A percentile compares a stretch with the other conserved stretches of the same genome.
These are phyloP conservation scores for Tetrahymena elliotti DNA, from an alignment of 73 alveolate species.

Conservation along the genomic window DNA sequence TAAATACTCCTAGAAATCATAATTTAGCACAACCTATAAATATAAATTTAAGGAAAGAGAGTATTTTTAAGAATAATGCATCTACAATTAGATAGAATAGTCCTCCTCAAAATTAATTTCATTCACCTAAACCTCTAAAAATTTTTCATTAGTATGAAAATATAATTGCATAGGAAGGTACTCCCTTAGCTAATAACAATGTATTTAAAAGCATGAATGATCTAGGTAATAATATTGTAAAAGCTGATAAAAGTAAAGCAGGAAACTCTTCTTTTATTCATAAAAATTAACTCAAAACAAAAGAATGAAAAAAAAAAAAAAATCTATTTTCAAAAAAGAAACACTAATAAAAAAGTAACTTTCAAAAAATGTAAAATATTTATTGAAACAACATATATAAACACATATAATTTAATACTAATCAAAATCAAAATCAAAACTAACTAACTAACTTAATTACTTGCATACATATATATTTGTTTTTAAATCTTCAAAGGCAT, in stretches of 20 bases:
- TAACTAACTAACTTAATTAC: no score
- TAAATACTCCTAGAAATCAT: neutral
- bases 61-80: neutral
- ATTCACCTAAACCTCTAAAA: neutral
- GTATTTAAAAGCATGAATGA: neutral
- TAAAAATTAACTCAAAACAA: neutral
- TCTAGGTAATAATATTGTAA: neutral
- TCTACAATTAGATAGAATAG: neutral
- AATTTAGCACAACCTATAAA: neutral
- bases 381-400: no score
- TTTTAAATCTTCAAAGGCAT: no score
- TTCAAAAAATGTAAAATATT: neutral
- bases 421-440: no score
- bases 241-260: neutral
- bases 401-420: no score
- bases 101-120: neutral
- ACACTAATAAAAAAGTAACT: neutral
- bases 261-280: neutral
- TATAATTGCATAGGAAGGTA: neutral
- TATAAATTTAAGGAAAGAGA: neutral
- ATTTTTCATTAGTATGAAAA: neutral
- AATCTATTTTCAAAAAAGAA: neutral
- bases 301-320: neutral
- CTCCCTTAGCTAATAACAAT: neutral
- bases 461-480: no score